Evolutionary conservation across 2,329 filamentous ascomycete genomes (phyloP).

Genomic region (Cladosporium sphaerospermum): DNA sequence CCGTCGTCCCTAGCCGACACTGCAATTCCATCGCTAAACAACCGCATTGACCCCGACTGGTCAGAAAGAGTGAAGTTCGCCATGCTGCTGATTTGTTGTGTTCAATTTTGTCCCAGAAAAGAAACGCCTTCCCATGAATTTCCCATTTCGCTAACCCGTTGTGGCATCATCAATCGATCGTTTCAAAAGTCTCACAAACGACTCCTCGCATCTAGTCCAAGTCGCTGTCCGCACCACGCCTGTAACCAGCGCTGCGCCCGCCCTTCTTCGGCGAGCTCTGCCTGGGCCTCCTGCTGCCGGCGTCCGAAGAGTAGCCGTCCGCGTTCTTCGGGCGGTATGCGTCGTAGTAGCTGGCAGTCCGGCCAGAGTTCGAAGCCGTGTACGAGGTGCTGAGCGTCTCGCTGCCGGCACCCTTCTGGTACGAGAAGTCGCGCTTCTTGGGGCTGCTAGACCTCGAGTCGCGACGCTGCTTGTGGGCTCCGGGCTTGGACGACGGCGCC

Average conservation of each 20-base stretch:
- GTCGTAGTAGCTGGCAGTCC: conserved; percentile 30
- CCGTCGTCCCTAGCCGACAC: background rate
- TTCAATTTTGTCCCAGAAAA: conserved; percentile 2
- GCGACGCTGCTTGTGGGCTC: conserved; percentile 24
- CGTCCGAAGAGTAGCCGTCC: conserved; percentile 17
- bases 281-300: conserved; percentile 17
- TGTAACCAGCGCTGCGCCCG: conserved; percentile 24
- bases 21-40: no score
- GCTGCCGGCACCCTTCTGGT: conserved; percentile 25
- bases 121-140: background rate
- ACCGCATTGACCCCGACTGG: no score
- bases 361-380: conserved; percentile 28
- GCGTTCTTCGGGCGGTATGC: conserved; percentile 28
- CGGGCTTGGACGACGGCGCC: conserved; percentile 22
- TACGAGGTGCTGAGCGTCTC: conserved; percentile 34
- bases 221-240: conserved; percentile 24
- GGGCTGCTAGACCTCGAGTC: conserved; percentile 26
- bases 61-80: conserved; percentile 3
- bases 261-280: conserved; percentile 31
- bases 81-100: background rate
- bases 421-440: conserved; percentile 32
- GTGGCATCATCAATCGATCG: background rate
- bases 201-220: conserved; percentile 16
- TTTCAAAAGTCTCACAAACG: background rate
- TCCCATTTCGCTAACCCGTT: background rate